Evolutionary conservation across 2,329 filamentous ascomycete genomes (phyloP).

Genomic region (Cladophialophora psammophila): DNA sequence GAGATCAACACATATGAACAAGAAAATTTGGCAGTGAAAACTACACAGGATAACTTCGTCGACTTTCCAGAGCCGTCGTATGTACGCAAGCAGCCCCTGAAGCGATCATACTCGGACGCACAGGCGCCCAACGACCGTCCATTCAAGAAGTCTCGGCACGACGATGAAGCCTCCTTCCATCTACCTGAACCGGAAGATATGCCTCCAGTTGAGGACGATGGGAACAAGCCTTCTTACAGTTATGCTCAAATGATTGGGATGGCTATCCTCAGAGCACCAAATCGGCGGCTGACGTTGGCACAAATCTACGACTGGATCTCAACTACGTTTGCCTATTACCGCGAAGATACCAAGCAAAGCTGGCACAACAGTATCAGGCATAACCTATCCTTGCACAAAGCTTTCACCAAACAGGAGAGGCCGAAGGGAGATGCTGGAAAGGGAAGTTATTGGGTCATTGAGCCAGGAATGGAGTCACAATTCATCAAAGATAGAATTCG

Average conservation of each 20-base stretch:
- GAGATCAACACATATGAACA: conserved; percentile 53
- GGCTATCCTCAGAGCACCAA: conserved; percentile 88
- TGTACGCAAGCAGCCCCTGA: conserved; percentile 54
- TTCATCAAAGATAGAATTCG: conserved; percentile 84
- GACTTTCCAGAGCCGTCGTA: conserved; percentile 57
- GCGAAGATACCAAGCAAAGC: conserved; percentile 72
- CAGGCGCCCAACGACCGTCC: conserved; percentile 74
- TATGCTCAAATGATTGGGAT: conserved; percentile 96
- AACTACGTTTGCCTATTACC: conserved; percentile 91
- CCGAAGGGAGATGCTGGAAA: conserved; percentile 98
- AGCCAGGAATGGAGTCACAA: conserved; percentile 84
- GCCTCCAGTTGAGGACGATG: conserved; percentile 81
- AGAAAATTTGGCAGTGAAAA: conserved; percentile 56
- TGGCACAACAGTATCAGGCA: conserved; percentile 99
- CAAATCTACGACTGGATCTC: conserved; percentile 99
- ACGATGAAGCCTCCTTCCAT: conserved; percentile 55
- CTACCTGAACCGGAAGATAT: conserved; percentile 80
- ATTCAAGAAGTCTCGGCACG: conserved; percentile 73
- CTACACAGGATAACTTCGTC: conserved; percentile 54
- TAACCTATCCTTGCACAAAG: conserved; percentile 96
- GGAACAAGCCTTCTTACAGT: conserved; percentile 86
- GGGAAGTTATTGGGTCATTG: conserved; percentile 96
- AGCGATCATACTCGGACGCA: conserved; percentile 74
- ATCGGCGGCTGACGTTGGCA: conserved; percentile 82
- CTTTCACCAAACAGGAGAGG: conserved; percentile 92